These are phyloP conservation scores for Salix koriyanagi DNA, from an alignment of 345 rosid species.

Conservation along the genomic window DNA sequence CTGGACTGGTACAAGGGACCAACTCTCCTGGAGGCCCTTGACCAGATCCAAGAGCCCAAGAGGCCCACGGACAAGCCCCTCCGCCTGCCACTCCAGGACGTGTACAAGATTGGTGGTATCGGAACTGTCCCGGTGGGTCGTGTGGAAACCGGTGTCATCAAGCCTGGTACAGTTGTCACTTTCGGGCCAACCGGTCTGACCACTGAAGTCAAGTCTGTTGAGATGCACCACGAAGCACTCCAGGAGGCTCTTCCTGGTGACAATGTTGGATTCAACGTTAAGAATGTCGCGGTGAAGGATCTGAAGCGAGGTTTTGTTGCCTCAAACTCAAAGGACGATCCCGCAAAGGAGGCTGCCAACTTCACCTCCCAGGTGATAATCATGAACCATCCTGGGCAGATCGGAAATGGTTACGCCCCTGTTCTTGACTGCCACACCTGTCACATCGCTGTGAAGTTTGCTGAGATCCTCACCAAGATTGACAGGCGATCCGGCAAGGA, in stretches of 20 bases:
- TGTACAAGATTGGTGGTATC: conserved; percentile 16
- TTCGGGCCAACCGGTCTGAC: conserved; percentile 72
- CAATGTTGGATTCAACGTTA: conserved; percentile 77
- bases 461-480: conserved; percentile 64
- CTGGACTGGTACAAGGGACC: conserved; percentile 30
- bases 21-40: conserved; percentile 23
- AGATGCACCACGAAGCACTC: conserved; percentile 92
- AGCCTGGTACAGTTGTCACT: conserved; percentile 80
- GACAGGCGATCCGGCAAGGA: conserved; percentile 79
- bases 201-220: conserved; percentile 85
- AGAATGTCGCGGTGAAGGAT: conserved; percentile 87
- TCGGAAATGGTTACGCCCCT: conserved; percentile 82
- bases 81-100: conserved; percentile 28
- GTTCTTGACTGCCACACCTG: conserved; percentile 83
- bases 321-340: conserved; percentile 87
- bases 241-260: conserved; percentile 76
- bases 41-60: conserved; percentile 23
- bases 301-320: conserved; percentile 77
- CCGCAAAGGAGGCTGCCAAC: conserved; percentile 70
- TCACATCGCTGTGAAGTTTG: conserved; percentile 77
- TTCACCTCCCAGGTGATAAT: conserved; percentile 85
- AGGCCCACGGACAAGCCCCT: conserved; percentile 29
- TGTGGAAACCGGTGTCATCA: conserved; percentile 61
- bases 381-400: conserved; percentile 96
- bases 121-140: conserved; percentile 18